Base-by-base conservation (phyloP, 306 rosid species). In the Quillaja saponaria region DNA sequence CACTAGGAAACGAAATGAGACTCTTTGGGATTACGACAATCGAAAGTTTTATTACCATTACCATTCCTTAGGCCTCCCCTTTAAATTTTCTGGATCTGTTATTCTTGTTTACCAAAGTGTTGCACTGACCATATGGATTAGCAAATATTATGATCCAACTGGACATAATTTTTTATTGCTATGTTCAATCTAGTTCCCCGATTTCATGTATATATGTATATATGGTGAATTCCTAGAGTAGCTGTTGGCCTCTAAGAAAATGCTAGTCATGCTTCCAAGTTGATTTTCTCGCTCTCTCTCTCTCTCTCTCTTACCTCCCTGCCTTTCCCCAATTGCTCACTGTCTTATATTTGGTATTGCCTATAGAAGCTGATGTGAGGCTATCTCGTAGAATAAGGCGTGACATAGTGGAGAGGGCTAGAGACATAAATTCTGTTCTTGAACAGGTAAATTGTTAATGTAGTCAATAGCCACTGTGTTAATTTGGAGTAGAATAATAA, bases 361-460 rank as follows among this genome's bases (percentile, higher is more conserved):
- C 45, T 50, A 59, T 71, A 89, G 99, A 89, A 86, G 91, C 99
- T 79, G 99, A 92, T 84, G 96, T 92, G 74, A 89, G 99, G 75
- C 99, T 92, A 74, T 95, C 99, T 73, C 95, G 99, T 59, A 86
- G 99, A 82, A 89, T 92, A 67, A 83, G 96, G 71, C 95, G 99
- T 47, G 99, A 92, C 79, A 92, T 89, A 0, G 99, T 92, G 71
- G 94, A 92, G 76, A 83, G 99, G 80, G 99, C 96, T 42, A 83
- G 99, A 67, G 96, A 89, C 73, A 72, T 92, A 74, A 78, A 83
- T 76, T 89, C 96, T 71, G 99, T 92, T 78, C 96, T 92, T 78
- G 99, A 92, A 67, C 90, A 82, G 85, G 99, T 86, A 74, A 59
- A 66, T 14, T 47, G 3, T 49, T 34, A 59, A 18, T 58, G 45